Base-by-base conservation (phyloP, 2,329 filamentous ascomycete species). In the Gnomoniopsis sp. region DNA sequence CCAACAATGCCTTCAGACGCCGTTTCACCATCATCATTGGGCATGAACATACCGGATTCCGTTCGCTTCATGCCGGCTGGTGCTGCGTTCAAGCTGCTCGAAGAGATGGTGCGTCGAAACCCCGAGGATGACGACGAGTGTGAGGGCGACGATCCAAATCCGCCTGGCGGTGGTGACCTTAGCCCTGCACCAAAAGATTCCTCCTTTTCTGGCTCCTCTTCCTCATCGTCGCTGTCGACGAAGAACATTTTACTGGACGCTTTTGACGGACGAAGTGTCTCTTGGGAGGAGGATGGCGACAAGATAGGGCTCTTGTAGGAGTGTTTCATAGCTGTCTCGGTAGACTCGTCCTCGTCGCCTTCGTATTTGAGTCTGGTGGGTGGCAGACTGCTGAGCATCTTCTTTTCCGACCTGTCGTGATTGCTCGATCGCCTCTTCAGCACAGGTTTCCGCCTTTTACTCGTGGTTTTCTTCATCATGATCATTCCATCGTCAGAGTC, bases 41-140 rank as follows among this genome's bases (percentile, higher is more conserved):
- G 90, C 89, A 96, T 93, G 67, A 96, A 89, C 90, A 96, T 96
- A 65, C 91, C 92, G 43, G 91, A 95, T 53, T 86, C 80, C 21
- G 91, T 96, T 65, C 92, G 83, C 62, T 88, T 86, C 79, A 96
- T 87, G 54, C 87, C 87, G 19, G 74, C 77, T 47, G 80, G 76
- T 60, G 84, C 80, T 21, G 75, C 77, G n/a, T 69, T 72, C n/a
- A 83, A 71, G 61, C 76, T 80, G 67, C 71, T 71, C 44, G 77
- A 72, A 23, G 82, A 82, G n/a, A 74, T 67, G 21, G 80, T 77
- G 58, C 79, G 76, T 41, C 76, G 75, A n/a, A 81, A 64, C 14
- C 74, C 75, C 17, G 64, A 62, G n/a, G 56, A 64, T 11, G 55
- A 54, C 58, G 61, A 55, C 36, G 46, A 57, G 57, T 60, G 53